Conservation (phyloP, 2,329 filamentous ascomycete species). For the Amauroascus niger region DNA sequence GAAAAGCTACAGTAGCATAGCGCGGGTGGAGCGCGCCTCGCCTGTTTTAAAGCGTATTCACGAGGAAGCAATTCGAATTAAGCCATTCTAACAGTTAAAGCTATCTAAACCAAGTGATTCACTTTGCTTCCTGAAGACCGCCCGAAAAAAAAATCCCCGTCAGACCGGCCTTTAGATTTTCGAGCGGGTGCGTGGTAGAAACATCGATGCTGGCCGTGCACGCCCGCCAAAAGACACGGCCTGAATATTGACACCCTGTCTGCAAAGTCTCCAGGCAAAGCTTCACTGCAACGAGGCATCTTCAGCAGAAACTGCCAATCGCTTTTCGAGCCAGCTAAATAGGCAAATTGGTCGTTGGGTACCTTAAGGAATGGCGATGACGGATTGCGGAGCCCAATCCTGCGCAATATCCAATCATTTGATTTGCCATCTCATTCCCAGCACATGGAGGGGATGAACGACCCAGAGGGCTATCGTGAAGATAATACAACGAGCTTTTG, state of each 20-base stretch:
- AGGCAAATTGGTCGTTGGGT: not conserved
- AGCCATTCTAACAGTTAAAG: constrained; percentile 8
- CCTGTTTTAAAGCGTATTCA: constrained; percentile 14
- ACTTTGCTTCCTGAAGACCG: constrained; percentile 1
- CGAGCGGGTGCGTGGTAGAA: not conserved
- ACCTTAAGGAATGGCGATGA: not conserved
- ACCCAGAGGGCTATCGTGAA: too few species aligned
- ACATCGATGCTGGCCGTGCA: not conserved
- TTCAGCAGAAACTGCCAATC: too few species aligned
- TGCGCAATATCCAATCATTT: too few species aligned
- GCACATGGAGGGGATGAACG: too few species aligned
- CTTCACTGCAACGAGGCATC: not conserved
- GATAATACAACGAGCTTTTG: too few species aligned
- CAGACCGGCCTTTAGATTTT: not conserved
- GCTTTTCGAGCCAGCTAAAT: not conserved
- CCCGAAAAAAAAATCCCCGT: not conserved
- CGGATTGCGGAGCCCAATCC: not conserved
- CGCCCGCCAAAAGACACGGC: not conserved
- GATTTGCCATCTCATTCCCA: too few species aligned
- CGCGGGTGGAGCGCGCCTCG: constrained; percentile 26
- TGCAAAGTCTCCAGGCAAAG: not conserved
- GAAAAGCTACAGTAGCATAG: constrained; percentile 22
- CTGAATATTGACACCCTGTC: not conserved
- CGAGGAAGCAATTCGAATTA: constrained; percentile 2
- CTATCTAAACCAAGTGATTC: constrained; percentile 6